Evolutionary conservation across 345 rosid species (phyloP).

Genomic region (Viola odorata): DNA sequence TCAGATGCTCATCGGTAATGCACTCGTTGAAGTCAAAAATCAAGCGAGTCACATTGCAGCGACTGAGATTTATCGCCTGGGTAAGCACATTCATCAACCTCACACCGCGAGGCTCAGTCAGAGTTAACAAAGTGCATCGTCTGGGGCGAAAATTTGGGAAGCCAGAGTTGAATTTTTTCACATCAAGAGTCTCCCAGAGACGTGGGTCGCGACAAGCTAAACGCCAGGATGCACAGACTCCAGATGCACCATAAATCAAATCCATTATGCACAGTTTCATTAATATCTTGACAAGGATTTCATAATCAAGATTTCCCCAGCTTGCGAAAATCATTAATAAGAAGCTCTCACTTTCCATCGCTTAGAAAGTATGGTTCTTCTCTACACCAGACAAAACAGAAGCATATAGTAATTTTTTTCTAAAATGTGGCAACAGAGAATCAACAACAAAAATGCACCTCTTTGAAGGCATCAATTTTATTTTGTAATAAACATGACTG

Average conservation of each 20-base stretch:
- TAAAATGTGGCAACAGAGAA: not conserved
- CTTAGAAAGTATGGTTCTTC: not conserved
- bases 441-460: not conserved
- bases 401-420: not conserved
- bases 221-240: slow-evolving; percentile 11
- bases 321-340: not conserved
- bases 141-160: not conserved
- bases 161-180: not conserved
- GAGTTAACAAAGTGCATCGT: not conserved
- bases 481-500: too few relatives aligned
- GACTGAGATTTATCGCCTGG: slow-evolving; percentile 7
- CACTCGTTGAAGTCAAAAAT: slow-evolving; percentile 1
- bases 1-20: slow-evolving; percentile 12
- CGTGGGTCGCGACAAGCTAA: not conserved
- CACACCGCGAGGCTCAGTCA: too few relatives aligned
- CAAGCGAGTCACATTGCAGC: slow-evolving; percentile 6
- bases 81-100: not conserved
- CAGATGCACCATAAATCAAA: slow-evolving; percentile 5
- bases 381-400: not conserved
- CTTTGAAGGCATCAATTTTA: too few relatives aligned
- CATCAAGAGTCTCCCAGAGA: slow-evolving; percentile 10
- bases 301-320: slow-evolving; percentile 13
- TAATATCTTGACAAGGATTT: slow-evolving; percentile 11
- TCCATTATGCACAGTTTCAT: not conserved
- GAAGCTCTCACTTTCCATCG: not conserved